Percentiles rank a stretch among this genome's conserved stretches.
These are phyloP conservation scores for Bryoglossum gracile DNA, from an alignment of 495 filamentous ascomycete species.

Conservation along the genomic window DNA sequence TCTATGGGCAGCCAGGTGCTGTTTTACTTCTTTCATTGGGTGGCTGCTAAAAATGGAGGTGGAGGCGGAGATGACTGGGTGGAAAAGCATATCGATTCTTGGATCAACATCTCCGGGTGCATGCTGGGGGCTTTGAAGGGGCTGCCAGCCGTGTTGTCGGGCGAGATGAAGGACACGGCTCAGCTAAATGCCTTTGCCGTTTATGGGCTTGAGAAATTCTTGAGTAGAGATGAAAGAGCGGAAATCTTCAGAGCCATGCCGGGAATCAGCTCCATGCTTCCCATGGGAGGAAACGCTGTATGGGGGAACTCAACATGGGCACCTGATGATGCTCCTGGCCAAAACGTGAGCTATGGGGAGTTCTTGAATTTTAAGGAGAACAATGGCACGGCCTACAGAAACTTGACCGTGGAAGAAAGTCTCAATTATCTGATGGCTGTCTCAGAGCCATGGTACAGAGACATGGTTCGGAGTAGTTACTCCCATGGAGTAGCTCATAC, in stretches of 20 bases:
- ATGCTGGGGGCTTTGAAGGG: slow-evolving; percentile 96
- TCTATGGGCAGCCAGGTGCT: slow-evolving; percentile 96
- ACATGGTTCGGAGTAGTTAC: slow-evolving; percentile 65
- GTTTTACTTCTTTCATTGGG: slow-evolving; percentile 98
- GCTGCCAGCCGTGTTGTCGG: slow-evolving; percentile 81
- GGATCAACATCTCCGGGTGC: slow-evolving; percentile 97
- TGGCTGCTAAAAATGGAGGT: slow-evolving; percentile 70
- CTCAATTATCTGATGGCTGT: slow-evolving; percentile 69
- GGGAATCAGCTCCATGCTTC: slow-evolving; percentile 91
- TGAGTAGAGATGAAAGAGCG: slow-evolving; percentile 78
- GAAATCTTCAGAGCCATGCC: slow-evolving; percentile 98
- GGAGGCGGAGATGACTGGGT: slow-evolving; percentile 85
- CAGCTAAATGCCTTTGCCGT: slow-evolving; percentile 97
- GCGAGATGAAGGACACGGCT: slow-evolving; percentile 97
- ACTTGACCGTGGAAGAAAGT: slow-evolving; percentile 73
- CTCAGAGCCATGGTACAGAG: slow-evolving; percentile 77
- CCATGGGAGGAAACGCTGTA: slow-evolving; percentile 88
- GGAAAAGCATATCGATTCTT: slow-evolving; percentile 79
- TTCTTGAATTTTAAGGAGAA: slow-evolving; percentile 78
- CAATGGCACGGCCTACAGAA: slow-evolving; percentile 49
- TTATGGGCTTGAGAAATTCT: slow-evolving; percentile 93
- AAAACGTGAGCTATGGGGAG: slow-evolving; percentile 65
- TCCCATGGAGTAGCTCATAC: slow-evolving; percentile 86
- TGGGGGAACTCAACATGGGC: slow-evolving; percentile 91
- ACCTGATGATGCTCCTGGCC: slow-evolving; percentile 74